A percentile compares a stretch with the other conserved stretches of the same genome.
phyloP scores from a whole-genome alignment of 495 filamentous ascomycete species.

The Jackrogersella minutella region DNA sequence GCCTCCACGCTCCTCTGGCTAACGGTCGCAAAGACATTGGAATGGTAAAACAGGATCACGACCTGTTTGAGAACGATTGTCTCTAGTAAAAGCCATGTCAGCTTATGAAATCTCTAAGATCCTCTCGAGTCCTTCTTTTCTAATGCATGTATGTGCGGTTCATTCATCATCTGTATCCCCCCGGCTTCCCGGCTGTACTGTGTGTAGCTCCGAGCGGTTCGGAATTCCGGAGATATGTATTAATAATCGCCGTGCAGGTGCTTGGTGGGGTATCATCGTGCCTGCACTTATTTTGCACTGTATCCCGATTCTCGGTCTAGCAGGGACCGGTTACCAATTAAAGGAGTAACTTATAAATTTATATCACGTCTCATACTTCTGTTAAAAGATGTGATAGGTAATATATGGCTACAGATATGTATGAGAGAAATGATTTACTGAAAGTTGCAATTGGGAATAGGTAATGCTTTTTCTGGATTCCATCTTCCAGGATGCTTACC shows the following conservation, averaged over 20 bases:
- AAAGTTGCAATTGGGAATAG: no score
- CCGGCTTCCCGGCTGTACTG: neutral
- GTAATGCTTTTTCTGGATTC: no score
- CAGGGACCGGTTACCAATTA: no score
- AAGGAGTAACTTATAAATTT: no score
- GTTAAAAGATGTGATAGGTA: no score
- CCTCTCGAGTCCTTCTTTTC: conserved; percentile 8
- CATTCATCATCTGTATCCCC: conserved; percentile 2
- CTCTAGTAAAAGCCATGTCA: conserved; percentile 24
- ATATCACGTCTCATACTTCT: no score
- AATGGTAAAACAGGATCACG: conserved; percentile 11
- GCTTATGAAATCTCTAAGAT: neutral
- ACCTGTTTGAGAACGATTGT: conserved; percentile 13
- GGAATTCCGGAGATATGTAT: conserved; percentile 20
- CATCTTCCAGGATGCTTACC: no score
- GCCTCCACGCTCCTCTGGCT: conserved; percentile 26
- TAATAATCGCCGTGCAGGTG: neutral
- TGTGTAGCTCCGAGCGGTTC: conserved; percentile 26
- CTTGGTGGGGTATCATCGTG: neutral
- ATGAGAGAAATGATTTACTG: no score
- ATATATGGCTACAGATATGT: no score
- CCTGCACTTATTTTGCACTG: neutral
- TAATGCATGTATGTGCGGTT: conserved; percentile 13
- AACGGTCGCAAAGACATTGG: conserved; percentile 39
- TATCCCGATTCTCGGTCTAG: no score